A percentile compares a stretch with the other conserved stretches of the same genome.
Conservation (phyloP, 441 rosid species). For the Capsella rubella region DNA sequence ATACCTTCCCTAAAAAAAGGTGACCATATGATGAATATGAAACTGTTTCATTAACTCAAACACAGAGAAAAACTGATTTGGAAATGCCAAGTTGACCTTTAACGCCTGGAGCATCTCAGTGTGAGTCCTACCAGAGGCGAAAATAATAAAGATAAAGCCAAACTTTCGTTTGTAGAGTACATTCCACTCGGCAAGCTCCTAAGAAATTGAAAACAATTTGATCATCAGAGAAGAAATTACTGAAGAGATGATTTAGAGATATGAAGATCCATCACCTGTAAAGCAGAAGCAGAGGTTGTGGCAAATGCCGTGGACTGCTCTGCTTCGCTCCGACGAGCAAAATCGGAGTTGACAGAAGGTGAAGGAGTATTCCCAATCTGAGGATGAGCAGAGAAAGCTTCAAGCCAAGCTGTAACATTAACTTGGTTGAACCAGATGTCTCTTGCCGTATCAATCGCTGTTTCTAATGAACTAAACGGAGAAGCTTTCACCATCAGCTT, state of each 20-base stretch:
- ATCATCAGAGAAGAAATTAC: not conserved
- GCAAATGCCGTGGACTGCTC: conserved; percentile 88
- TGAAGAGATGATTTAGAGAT: not conserved
- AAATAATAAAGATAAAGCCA: conserved; percentile 77
- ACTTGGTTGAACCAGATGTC: conserved; percentile 81
- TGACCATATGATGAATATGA: not conserved
- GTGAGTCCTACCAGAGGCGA: conserved; percentile 79
- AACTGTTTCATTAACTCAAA: conserved; percentile 1
- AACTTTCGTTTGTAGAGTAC: conserved; percentile 61
- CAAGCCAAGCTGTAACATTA: conserved; percentile 79
- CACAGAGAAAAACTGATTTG: not conserved
- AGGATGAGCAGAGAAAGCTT: conserved; percentile 89
- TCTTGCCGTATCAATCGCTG: conserved; percentile 61
- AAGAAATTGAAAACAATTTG: not conserved
- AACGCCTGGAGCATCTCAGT: conserved; percentile 74
- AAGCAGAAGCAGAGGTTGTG: conserved; percentile 66
- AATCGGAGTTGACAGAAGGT: conserved; percentile 37
- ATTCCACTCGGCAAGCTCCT: conserved; percentile 86
- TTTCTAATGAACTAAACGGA: conserved; percentile 57
- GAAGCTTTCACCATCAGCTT: conserved; percentile 58
- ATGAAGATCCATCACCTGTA: conserved; percentile 52
- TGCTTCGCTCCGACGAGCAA: conserved; percentile 70
- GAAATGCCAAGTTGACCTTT: conserved; percentile 57
- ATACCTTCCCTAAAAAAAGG: conserved; percentile 62
- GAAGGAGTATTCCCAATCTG: conserved; percentile 74